Base-by-base conservation (phyloP, 1,139 yeast species). In the Suhomyces panamericanus region DNA sequence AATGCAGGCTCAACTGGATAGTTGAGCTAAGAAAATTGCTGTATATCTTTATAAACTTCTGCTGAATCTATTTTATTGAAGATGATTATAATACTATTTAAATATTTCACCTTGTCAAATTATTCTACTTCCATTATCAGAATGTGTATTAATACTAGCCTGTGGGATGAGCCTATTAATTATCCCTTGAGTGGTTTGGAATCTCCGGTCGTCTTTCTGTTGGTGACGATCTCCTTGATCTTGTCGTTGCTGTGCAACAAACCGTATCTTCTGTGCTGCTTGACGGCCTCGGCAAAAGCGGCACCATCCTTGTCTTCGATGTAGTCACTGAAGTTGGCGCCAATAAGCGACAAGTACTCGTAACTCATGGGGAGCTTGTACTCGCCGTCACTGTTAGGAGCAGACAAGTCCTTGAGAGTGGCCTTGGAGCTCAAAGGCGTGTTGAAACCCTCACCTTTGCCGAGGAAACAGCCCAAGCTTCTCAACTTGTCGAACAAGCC, bases 401-500 rank as follows among this genome's bases (percentile, higher is more conserved):
- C 47, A 41, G 41, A 20, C 34, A 66, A 56, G 33, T 69, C 72
- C 42, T 63, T 54, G 42, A 64, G 47, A 37, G 62, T 55, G 36
- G 59, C 51, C 48, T 65, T 60, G 35, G 56, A 38, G 36, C 58
- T 62, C 44, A 83, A 56, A 11, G 86, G 85, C 20, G 90, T 81
- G 55, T 78, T 78, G 66, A 73, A 93, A 30, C 98, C 98, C 71
- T 93, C 98, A 43, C 95, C 96, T 11, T 70, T 67, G 24, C 77
- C 77, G 53, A 93, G 77, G 20, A 65, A 65, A 28, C 83, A 72
- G 28, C 95, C 95, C 55, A 86, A 80, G 38, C 73, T 67, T 52
- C 72, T 75, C 54, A 90, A 75, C 41, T 67, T 71, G 28, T 76
- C 78, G 55, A 90, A 80, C 41, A 83, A 64, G 14, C 96, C 96